Base-by-base conservation (phyloP, 2,329 filamentous ascomycete genomes). In the Neodidymelliopsis sp. region DNA sequence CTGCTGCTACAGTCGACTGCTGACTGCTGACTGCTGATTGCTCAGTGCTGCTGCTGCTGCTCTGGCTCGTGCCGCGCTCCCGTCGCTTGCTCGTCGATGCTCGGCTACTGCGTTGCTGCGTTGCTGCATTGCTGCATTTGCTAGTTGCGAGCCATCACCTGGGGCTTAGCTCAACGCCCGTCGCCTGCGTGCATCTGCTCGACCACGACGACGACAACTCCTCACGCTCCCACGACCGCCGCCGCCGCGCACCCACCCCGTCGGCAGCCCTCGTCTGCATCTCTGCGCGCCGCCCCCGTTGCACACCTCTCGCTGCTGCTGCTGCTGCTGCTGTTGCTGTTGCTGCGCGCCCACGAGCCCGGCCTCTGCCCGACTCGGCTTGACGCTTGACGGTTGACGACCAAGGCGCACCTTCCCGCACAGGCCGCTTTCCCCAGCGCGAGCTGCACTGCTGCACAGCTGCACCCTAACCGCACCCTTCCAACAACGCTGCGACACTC, bases 171-270 rank as follows among this genome's bases (percentile, higher is more conserved):
- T 25, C 16, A 30, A 38, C 46, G 27, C 37, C 20, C 27, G 33
- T 13, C 46, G 27, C 37, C 20, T 31, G 33, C 22, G 34, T 37
- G 13, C 20, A 20, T n/a, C n/a, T n/a, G n/a, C n/a, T n/a, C n/a
- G n/a, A n/a, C n/a, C n/a, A n/a, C n/a, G n/a, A n/a, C 35, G 34
- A 48, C 46, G 35, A 20, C 29, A 39, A 23, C 25, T 37, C 19
- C 16, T 11, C 9, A 12, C 35, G 11, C 20, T 22, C 13, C 24
- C 28, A 28, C 30, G 36, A 20, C 6, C 28, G 15, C 16, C 27
- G 16, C 25, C 44, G 42, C 47, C 51, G 46, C 56, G 54, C 49
- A 40, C n/a, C n/a, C n/a, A n/a, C n/a, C n/a, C n/a, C n/a, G n/a
- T n/a, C n/a, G n/a, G n/a, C n/a, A n/a, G n/a, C n/a, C n/a, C n/a